Evolutionary conservation across 306 rosid genomes (phyloP), one percentile per base, ranked within the genome.

Genomic region (Begonia fuchsioides): DNA sequence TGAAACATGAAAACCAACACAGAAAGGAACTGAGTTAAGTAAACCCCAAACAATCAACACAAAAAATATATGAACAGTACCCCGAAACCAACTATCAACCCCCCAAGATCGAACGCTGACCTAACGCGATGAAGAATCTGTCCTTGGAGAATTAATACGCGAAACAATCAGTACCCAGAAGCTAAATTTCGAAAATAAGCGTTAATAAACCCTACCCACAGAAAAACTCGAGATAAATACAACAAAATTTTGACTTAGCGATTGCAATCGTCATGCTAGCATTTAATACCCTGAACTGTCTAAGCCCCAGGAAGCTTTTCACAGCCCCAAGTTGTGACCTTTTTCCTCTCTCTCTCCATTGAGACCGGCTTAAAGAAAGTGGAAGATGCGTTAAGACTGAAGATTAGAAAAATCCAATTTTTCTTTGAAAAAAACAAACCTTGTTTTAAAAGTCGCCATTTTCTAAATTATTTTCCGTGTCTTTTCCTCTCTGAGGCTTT

Each of bases 131-230:
- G 53, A 72, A 51, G 58, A 66, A 60, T 9, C 44, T 43, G 58
- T 39, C 62, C 52, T 18, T 38, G 39, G 54, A 35, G 50, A 15
- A 40, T 50, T 13, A 50, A 56, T 56, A 32, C 47, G 68, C 52
- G 46, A 38, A 60, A 50, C 41, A 44, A 70, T 64, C 67, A 68
- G 62, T 47, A 70, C 77, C 80, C 75, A 63, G 77, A 68, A 64
- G 81, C 58, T 54, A 67, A 66, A 76, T 58, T 57, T 38, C 66
- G 41, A 52, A 60, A 64, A 72, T 64, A 15, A 50, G 64, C 44
- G 32, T 56, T 52, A 53, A 15, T 66, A 64, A 82, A 77, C 87
- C 96, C 94, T 80, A 77, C 63, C 58, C 50, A 65, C 56, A 39
- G 62, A 38, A 55, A 56, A 70, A 32, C 11, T 41, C 48, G 55